Evolutionary conservation across 495 filamentous ascomycete genomes (phyloP).

Genomic region (Podospora comata): DNA sequence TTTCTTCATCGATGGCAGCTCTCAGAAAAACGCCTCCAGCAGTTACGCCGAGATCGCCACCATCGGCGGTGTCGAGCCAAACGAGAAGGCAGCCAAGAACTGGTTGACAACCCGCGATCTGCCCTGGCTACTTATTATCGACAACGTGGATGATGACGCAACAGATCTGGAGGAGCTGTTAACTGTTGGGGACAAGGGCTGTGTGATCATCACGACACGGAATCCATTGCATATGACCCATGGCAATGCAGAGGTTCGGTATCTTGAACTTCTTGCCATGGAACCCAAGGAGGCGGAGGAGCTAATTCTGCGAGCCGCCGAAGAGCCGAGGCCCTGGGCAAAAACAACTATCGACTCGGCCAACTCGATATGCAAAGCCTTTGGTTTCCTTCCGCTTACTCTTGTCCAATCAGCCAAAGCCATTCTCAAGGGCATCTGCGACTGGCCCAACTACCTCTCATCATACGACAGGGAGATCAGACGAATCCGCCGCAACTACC

Average conservation of each 20-base stretch:
- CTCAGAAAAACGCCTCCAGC: conserved; percentile 2
- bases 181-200: conserved; percentile 33
- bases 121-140: conserved; percentile 38
- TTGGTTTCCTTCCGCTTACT: conserved; percentile 39
- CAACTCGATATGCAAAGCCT: conserved; percentile 27
- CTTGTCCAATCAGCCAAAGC: conserved; percentile 41
- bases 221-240: conserved; percentile 32
- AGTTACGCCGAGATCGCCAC: conserved; percentile 32
- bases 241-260: conserved; percentile 30
- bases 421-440: conserved; percentile 19
- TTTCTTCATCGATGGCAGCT: conserved; percentile 16
- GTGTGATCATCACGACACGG: conserved; percentile 42
- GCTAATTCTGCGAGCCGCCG: conserved; percentile 43
- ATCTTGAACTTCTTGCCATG: conserved; percentile 35
- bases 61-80: conserved; percentile 25
- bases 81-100: conserved; percentile 30
- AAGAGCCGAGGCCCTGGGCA: conserved; percentile 26
- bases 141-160: conserved; percentile 42
- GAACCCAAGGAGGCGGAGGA: conserved; percentile 33
- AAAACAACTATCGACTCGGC: conserved; percentile 19
- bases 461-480: conserved; percentile 4
- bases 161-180: conserved; percentile 33
- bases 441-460: conserved; percentile 6
- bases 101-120: conserved; percentile 28
- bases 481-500: conserved; percentile 1